Percentiles rank a stretch among this genome's conserved stretches.
Conservation (phyloP, 768 basidiomycete species). For the Suillus ampliporus region DNA sequence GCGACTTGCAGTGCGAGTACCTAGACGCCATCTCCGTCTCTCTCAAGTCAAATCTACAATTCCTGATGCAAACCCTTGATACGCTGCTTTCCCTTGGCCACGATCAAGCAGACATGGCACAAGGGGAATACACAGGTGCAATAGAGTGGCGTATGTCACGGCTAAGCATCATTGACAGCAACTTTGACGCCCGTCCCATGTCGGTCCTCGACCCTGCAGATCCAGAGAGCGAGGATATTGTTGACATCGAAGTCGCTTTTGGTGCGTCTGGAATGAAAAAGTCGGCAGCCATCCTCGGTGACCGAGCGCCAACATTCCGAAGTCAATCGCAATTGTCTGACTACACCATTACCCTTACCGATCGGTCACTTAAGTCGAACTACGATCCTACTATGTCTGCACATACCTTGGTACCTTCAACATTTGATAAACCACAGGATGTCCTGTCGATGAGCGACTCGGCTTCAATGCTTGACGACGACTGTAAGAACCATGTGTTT, state of each 20-base stretch:
- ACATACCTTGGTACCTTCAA: conserved; percentile 29
- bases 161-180: conserved; percentile 61
- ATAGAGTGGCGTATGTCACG: conserved; percentile 82
- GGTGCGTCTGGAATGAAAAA: conserved; percentile 43
- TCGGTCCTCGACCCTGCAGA: conserved; percentile 45
- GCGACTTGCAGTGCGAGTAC: conserved; percentile 42
- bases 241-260: conserved; percentile 63
- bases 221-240: conserved; percentile 55
- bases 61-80: conserved; percentile 65
- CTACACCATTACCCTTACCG: conserved; percentile 38
- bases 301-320: conserved; percentile 34
- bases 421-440: conserved; percentile 25
- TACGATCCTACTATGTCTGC: conserved; percentile 29
- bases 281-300: conserved; percentile 22
- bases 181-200: conserved; percentile 50
- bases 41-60: conserved; percentile 59
- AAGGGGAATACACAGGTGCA: conserved; percentile 73
- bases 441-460: conserved; percentile 24
- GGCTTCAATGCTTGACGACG: conserved; percentile 28
- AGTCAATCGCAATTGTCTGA: conserved; percentile 42
- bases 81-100: conserved; percentile 66
- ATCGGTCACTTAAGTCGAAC: conserved; percentile 28
- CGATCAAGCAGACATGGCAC: conserved; percentile 72
- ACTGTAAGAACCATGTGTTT: conserved; percentile 25
- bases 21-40: conserved; percentile 56